Conservation (phyloP, 2,329 filamentous ascomycete species). For the Ceratocystis cacaofunesta region DNA sequence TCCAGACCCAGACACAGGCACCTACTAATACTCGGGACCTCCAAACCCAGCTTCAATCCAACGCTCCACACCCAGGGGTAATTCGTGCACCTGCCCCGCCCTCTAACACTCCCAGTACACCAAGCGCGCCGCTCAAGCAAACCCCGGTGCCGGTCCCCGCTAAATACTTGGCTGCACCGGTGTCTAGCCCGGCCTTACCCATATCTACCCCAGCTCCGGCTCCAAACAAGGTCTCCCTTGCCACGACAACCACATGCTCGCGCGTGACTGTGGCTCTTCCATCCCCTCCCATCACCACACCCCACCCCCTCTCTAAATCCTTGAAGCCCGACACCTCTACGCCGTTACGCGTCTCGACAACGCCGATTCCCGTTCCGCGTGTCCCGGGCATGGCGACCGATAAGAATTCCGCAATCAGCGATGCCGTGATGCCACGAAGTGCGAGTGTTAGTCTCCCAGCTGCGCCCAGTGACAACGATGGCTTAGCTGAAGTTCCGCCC, state of each 20-base stretch:
- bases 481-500: constrained; percentile 29
- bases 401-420: neutral
- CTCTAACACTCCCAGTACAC: neutral
- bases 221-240: neutral
- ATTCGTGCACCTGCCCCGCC: neutral
- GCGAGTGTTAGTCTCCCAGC: neutral
- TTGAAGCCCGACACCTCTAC: neutral
- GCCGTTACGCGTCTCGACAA: constrained; percentile 15
- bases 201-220: constrained; percentile 11
- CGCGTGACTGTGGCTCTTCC: neutral
- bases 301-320: neutral
- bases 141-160: constrained; percentile 32
- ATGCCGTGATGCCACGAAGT: neutral
- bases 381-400: neutral
- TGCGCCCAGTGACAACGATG: constrained; percentile 20
- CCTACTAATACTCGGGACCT: too few species aligned
- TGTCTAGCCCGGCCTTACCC: neutral
- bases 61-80: neutral
- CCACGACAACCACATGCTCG: neutral
- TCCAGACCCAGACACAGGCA: neutral
- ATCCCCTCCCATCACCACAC: neutral
- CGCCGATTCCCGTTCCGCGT: constrained; percentile 24
- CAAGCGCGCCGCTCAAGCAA: constrained; percentile 23
- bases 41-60: neutral
- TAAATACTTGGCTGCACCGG: constrained; percentile 23